These are phyloP conservation scores for Diplogelasinospora grovesii DNA, from an alignment of 495 filamentous ascomycete species.

Conservation along the genomic window DNA sequence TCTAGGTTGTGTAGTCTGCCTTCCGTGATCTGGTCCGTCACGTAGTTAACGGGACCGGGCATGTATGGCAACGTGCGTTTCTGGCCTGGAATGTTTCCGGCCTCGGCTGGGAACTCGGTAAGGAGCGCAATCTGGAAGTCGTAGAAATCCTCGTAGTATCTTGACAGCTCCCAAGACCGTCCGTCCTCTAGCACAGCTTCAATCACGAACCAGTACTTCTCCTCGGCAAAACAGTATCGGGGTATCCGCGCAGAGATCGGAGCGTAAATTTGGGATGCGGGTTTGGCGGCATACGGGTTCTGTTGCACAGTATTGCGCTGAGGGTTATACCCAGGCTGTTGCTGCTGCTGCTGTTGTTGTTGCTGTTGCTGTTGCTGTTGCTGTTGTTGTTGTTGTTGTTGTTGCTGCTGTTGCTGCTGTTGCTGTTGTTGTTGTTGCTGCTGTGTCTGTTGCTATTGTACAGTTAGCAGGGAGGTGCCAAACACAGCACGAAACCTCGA, in stretches of 20 bases:
- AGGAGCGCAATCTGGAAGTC: conserved; percentile 96
- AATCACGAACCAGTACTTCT: conserved; percentile 98
- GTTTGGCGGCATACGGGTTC: conserved; percentile 29
- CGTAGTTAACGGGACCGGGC: conserved; percentile 95
- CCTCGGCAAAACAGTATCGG: conserved; percentile 91
- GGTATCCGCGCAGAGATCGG: conserved; percentile 76
- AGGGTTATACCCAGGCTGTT: conserved; percentile 17
- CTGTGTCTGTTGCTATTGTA: not conserved
- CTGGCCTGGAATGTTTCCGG: conserved; percentile 70
- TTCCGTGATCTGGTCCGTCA: conserved; percentile 94
- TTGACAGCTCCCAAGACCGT: conserved; percentile 81
- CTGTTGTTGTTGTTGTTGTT: conserved; percentile 25
- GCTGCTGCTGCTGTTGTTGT: conserved; percentile 25
- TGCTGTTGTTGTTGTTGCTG: conserved; percentile 7
- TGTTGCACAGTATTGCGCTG: conserved; percentile 22
- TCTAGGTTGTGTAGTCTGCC: conserved; percentile 86
- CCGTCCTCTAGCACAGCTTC: conserved; percentile 89
- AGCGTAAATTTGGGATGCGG: conserved; percentile 40
- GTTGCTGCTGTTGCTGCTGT: conserved; percentile 18
- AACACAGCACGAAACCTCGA: too few relatives aligned
- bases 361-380: conserved; percentile 16
- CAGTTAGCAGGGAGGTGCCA: not conserved
- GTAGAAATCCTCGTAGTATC: conserved; percentile 97
- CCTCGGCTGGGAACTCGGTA: conserved; percentile 88
- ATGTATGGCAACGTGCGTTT: conserved; percentile 90